phyloP scores from a whole-genome alignment of 176 grass and related monocot genomes.

The Guadua angustifolia region DNA sequence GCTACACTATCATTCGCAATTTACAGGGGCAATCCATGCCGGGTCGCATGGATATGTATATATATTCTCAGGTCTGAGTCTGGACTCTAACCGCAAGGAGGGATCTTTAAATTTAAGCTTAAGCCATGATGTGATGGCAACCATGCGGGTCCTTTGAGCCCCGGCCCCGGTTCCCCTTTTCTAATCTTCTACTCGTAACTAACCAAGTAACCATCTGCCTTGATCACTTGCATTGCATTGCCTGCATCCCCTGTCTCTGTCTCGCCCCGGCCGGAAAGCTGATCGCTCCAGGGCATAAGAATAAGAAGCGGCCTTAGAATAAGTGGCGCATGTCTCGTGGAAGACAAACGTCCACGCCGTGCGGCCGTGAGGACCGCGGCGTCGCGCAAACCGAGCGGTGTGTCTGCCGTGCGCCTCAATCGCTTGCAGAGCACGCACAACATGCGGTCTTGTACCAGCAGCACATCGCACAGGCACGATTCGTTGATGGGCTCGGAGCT shows the following conservation, averaged over 20 bases:
- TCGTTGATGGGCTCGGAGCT: not conserved
- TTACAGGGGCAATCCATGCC: not conserved
- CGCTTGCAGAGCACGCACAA: constrained; percentile 26
- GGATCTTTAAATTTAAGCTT: not conserved
- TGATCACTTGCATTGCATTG: not conserved
- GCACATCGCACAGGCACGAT: not conserved
- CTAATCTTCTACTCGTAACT: not conserved
- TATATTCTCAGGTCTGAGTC: not conserved
- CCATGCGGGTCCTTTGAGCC: not conserved
- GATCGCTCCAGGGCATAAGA: constrained; percentile 16
- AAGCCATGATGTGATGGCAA: not conserved
- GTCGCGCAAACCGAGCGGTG: not conserved
- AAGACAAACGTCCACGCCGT: constrained; percentile 8
- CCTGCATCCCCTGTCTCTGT: not conserved
- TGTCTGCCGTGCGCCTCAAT: not conserved
- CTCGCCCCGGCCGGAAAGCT: not conserved
- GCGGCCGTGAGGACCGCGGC: not conserved
- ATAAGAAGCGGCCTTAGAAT: not conserved
- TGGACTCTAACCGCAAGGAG: not conserved
- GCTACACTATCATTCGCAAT: not conserved
- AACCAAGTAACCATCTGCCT: not conserved
- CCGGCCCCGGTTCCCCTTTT: not conserved
- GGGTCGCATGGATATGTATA: not conserved
- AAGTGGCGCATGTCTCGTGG: constrained; percentile 14
- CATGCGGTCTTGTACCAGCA: not conserved